These are phyloP conservation scores for Lepidium sativum DNA, from an alignment of 345 rosid species.

Conservation along the genomic window DNA sequence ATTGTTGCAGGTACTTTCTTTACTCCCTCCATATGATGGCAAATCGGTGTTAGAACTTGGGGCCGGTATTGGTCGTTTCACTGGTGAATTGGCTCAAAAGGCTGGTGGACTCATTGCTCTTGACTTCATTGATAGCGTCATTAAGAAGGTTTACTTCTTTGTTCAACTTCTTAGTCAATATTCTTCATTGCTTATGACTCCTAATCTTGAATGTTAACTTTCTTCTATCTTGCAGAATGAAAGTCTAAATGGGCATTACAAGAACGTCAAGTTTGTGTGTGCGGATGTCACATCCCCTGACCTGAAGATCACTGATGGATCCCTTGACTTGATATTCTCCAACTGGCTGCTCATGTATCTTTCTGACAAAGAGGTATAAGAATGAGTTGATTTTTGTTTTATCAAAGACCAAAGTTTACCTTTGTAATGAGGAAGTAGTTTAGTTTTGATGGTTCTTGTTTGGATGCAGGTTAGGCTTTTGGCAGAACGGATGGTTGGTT, in stretches of 20 bases:
- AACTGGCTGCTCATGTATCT: conserved; percentile 98
- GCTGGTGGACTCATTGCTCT: conserved; percentile 74
- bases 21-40: conserved; percentile 74
- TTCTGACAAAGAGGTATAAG: conserved; percentile 72
- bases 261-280: conserved; percentile 79
- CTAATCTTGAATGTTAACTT: background rate
- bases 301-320: conserved; percentile 55
- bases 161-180: background rate
- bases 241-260: conserved; percentile 60
- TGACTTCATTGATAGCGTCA: conserved; percentile 77
- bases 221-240: conserved; percentile 51
- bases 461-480: conserved; percentile 57
- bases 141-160: conserved; percentile 59
- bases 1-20: conserved; percentile 55
- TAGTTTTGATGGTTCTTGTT: background rate
- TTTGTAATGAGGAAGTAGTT: background rate
- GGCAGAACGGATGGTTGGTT: conserved; percentile 69
- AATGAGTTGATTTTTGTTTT: background rate
- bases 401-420: background rate
- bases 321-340: conserved; percentile 81
- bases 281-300: conserved; percentile 86
- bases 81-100: conserved; percentile 80
- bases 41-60: conserved; percentile 84
- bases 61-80: conserved; percentile 97
- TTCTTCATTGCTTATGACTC: background rate